Conservation (phyloP, 2,329 filamentous ascomycete genomes). For the Sarocladiaceae sp. region DNA sequence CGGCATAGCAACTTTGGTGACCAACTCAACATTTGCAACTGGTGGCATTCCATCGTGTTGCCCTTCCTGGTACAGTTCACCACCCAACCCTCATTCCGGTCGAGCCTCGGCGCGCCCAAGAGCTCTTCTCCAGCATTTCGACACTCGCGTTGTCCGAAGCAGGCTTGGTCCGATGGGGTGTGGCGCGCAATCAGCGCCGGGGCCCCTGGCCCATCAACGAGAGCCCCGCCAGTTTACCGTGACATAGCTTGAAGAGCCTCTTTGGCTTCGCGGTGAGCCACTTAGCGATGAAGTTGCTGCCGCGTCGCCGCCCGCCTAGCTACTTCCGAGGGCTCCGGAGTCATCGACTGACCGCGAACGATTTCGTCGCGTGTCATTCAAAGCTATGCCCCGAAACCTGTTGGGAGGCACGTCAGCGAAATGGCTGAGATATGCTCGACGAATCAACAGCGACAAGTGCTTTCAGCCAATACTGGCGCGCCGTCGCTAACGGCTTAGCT, state of each 20-base stretch:
- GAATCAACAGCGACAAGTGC: not conserved
- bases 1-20: too few relatives aligned
- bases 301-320: not conserved
- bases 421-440: not conserved
- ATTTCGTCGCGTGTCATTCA: too few relatives aligned
- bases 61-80: not conserved
- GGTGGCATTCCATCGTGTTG: not conserved
- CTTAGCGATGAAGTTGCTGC: not conserved
- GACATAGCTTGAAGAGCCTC: not conserved
- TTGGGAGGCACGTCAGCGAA: not conserved
- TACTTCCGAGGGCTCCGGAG: not conserved
- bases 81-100: not conserved
- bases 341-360: too few relatives aligned
- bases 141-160: constrained; percentile 1
- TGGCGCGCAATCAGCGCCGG: not conserved
- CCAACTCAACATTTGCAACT: not conserved
- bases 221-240: constrained; percentile 2
- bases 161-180: not conserved
- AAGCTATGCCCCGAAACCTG: not conserved
- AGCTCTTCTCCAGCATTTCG: not conserved
- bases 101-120: not conserved
- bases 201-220: constrained; percentile 1
- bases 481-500: constrained; percentile 3
- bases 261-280: not conserved
- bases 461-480: not conserved